A percentile compares a stretch with the other conserved stretches of the same genome.
phyloP scores from a whole-genome alignment of 2,329 filamentous ascomycete species.

The Pezicula neosporulosa region DNA sequence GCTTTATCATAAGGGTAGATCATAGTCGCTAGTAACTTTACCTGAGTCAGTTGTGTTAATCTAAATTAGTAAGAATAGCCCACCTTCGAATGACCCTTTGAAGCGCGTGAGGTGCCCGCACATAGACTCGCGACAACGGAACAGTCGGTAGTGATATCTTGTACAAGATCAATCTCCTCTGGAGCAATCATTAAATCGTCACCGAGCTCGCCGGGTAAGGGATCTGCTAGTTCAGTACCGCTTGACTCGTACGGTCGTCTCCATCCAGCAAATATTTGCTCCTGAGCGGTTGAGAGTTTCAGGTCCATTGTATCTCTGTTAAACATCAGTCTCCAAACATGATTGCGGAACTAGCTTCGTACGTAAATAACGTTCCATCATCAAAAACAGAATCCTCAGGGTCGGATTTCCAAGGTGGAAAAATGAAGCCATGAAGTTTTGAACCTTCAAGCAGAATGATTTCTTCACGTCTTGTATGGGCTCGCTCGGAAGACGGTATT shows the following conservation, averaged over 20 bases:
- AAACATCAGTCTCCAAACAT: constrained; percentile 17
- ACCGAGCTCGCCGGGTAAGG: constrained; percentile 20
- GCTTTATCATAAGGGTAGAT: constrained; percentile 71
- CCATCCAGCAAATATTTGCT: constrained; percentile 79
- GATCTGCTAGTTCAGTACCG: too few species aligned
- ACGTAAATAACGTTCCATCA: constrained; percentile 56
- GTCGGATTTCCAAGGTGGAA: constrained; percentile 76
- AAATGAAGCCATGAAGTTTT: constrained; percentile 76
- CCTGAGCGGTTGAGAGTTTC: constrained; percentile 71
- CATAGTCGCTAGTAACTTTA: constrained; percentile 64
- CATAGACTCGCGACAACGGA: constrained; percentile 96
- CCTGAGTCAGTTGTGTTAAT: constrained; percentile 3
- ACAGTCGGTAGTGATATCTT: constrained; percentile 94
- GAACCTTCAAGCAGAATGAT: constrained; percentile 75
- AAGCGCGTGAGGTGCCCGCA: constrained; percentile 68
- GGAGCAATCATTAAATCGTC: constrained; percentile 51
- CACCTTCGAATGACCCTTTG: constrained; percentile 67
- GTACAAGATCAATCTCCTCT: constrained; percentile 75
- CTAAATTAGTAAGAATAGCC: constrained; percentile 13
- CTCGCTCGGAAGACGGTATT: constrained; percentile 47
- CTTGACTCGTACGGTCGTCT: constrained; percentile 66
- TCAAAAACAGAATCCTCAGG: constrained; percentile 62
- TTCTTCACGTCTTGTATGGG: constrained; percentile 67
- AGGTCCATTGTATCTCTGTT: constrained; percentile 66
- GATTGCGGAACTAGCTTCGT: constrained; percentile 29